phyloP scores from a whole-genome alignment of 805 yeast genomes.

The Sugiyamaella americana region DNA sequence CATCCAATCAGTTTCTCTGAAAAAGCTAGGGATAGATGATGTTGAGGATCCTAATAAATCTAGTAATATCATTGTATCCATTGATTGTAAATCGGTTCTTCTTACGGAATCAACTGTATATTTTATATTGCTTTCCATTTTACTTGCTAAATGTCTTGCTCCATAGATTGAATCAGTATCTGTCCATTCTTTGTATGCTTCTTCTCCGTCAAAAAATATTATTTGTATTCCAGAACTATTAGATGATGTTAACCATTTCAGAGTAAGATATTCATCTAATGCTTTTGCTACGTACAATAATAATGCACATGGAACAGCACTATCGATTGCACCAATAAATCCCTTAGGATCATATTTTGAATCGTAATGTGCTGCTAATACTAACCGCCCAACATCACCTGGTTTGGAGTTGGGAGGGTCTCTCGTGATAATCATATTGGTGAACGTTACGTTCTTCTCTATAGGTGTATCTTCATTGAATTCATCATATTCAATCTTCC shows the following conservation, averaged over 20 bases:
- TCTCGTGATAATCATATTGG: slow-evolving; percentile 29
- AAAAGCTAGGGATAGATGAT: slow-evolving; percentile 40
- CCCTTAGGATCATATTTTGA: slow-evolving; percentile 45
- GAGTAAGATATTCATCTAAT: slow-evolving; percentile 19
- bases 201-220: slow-evolving; percentile 58
- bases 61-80: slow-evolving; percentile 44
- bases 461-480: slow-evolving; percentile 36
- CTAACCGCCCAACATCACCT: slow-evolving; percentile 28
- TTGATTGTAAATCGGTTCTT: slow-evolving; percentile 26
- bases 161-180: slow-evolving; percentile 51
- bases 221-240: slow-evolving; percentile 37
- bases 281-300: slow-evolving; percentile 40
- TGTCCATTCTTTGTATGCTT: slow-evolving; percentile 50
- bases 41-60: slow-evolving; percentile 44
- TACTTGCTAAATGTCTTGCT: slow-evolving; percentile 42
- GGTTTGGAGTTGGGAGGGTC: slow-evolving; percentile 21
- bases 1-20: slow-evolving; percentile 34
- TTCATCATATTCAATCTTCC: slow-evolving; percentile 26
- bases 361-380: slow-evolving; percentile 53
- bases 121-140: slow-evolving; percentile 29
- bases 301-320: slow-evolving; percentile 53
- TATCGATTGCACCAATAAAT: slow-evolving; percentile 55
- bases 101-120: slow-evolving; percentile 14
- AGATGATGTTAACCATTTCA: slow-evolving; percentile 18
- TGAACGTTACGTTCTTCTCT: slow-evolving; percentile 30